A percentile compares a stretch with the other conserved stretches of the same genome.
Evolutionary conservation across 306 rosid genomes (phyloP).

Genomic region (Cyamopsis tetragonoloba): DNA sequence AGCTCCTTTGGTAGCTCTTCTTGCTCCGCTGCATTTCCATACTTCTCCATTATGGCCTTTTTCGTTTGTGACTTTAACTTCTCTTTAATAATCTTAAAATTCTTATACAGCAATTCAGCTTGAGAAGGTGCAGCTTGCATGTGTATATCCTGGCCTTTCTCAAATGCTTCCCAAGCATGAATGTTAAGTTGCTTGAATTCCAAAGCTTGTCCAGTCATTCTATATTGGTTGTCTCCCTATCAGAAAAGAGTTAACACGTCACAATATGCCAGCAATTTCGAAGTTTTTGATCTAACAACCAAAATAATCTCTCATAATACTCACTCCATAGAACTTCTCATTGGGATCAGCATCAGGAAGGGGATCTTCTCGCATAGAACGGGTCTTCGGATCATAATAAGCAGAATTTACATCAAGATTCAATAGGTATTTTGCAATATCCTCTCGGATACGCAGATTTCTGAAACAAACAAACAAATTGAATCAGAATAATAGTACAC

Average conservation of each 20-base stretch:
- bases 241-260: neutral
- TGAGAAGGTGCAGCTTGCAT: slow-evolving; percentile 73
- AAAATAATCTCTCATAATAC: slow-evolving; percentile 15
- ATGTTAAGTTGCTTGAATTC: slow-evolving; percentile 55
- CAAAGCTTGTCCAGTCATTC: slow-evolving; percentile 53
- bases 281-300: neutral
- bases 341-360: slow-evolving; percentile 66
- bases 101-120: slow-evolving; percentile 60
- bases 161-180: slow-evolving; percentile 66
- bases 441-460: slow-evolving; percentile 54
- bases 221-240: slow-evolving; percentile 55
- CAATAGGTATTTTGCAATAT: slow-evolving; percentile 50
- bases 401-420: slow-evolving; percentile 57
- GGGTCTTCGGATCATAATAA: slow-evolving; percentile 54
- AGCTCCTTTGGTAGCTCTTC: slow-evolving; percentile 64
- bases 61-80: slow-evolving; percentile 56
- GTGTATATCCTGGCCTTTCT: slow-evolving; percentile 65
- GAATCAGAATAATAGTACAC: neutral
- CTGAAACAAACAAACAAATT: slow-evolving; percentile 28
- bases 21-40: slow-evolving; percentile 52
- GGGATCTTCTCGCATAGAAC: slow-evolving; percentile 65
- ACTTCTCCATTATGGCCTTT: slow-evolving; percentile 52
- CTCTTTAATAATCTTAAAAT: slow-evolving; percentile 52
- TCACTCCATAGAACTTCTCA: slow-evolving; percentile 59
- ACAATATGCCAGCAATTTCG: neutral